Percentiles rank a stretch among this genome's conserved stretches.
These are phyloP conservation scores for Russula vinacea DNA, from an alignment of 768 basidiomycete genomes.

Conservation along the genomic window DNA sequence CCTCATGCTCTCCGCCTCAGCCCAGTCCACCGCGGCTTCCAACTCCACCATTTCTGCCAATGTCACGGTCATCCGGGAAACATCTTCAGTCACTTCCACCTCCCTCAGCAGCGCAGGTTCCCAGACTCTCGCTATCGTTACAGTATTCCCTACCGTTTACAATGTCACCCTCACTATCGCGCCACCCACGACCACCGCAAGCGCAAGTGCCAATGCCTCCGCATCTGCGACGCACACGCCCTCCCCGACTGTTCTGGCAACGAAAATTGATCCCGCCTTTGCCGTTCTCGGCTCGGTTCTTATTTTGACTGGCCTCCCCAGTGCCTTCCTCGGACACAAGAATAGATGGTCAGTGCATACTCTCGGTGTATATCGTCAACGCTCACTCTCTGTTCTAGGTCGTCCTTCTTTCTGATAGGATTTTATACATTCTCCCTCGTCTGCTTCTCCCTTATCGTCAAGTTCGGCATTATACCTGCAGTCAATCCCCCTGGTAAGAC, in stretches of 20 bases:
- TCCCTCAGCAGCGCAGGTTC: slow-evolving; percentile 43
- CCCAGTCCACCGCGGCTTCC: slow-evolving; percentile 18
- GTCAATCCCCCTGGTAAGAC: slow-evolving; percentile 76
- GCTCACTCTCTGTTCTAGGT: slow-evolving; percentile 48
- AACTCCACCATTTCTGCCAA: slow-evolving; percentile 31
- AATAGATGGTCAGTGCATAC: slow-evolving; percentile 73
- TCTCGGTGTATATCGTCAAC: slow-evolving; percentile 23
- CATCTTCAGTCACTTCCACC: slow-evolving; percentile 49
- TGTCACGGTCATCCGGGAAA: slow-evolving; percentile 48
- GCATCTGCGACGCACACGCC: slow-evolving; percentile 40
- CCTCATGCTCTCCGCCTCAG: slow-evolving; percentile 31
- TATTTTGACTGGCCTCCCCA: slow-evolving; percentile 85
- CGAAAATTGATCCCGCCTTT: slow-evolving; percentile 82
- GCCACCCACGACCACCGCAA: slow-evolving; percentile 44
- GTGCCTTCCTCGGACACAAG: slow-evolving; percentile 91
- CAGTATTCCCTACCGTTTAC: slow-evolving; percentile 56
- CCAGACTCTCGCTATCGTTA: slow-evolving; percentile 49
- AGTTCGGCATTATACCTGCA: slow-evolving; percentile 81
- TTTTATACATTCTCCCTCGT: slow-evolving; percentile 86
- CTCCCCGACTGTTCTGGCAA: slow-evolving; percentile 46
- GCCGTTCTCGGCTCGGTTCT: slow-evolving; percentile 85
- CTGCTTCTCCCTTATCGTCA: slow-evolving; percentile 83
- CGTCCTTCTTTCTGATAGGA: slow-evolving; percentile 89
- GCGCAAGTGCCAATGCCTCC: slow-evolving; percentile 38
- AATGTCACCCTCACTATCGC: slow-evolving; percentile 61